phyloP scores from a whole-genome alignment of 306 rosid species.

The Trichosanthes truncata region DNA sequence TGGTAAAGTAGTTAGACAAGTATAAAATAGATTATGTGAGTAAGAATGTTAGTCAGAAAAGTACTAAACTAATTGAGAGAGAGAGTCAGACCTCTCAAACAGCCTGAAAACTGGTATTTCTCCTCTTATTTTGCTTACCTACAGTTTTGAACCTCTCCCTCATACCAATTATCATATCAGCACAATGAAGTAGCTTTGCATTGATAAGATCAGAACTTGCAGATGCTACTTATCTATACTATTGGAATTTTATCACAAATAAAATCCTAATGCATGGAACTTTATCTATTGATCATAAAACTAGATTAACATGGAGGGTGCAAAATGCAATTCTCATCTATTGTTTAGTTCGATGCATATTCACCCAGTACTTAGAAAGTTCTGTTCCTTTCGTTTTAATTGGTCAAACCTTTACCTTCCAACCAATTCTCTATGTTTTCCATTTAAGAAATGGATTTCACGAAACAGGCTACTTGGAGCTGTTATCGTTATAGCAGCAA shows the following conservation, averaged over 20 bases:
- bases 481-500: slow-evolving; percentile 93
- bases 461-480: slow-evolving; percentile 88
- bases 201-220: background rate
- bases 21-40: too few relatives aligned
- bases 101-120: background rate
- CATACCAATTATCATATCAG: background rate
- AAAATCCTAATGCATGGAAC: background rate
- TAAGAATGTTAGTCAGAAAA: background rate
- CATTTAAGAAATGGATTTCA: slow-evolving; percentile 19
- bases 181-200: background rate
- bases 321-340: background rate
- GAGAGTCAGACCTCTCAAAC: background rate
- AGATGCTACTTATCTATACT: background rate
- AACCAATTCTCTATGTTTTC: background rate
- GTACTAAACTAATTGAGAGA: background rate
- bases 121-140: background rate
- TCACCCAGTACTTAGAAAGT: background rate
- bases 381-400: background rate
- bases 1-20: background rate
- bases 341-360: background rate
- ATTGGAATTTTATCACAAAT: background rate
- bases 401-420: background rate
- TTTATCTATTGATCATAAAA: background rate
- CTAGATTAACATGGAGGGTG: background rate
- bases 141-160: background rate